Evolutionary conservation across 2,329 filamentous ascomycete species (phyloP).

Genomic region (Pseudocercospora vitis): DNA sequence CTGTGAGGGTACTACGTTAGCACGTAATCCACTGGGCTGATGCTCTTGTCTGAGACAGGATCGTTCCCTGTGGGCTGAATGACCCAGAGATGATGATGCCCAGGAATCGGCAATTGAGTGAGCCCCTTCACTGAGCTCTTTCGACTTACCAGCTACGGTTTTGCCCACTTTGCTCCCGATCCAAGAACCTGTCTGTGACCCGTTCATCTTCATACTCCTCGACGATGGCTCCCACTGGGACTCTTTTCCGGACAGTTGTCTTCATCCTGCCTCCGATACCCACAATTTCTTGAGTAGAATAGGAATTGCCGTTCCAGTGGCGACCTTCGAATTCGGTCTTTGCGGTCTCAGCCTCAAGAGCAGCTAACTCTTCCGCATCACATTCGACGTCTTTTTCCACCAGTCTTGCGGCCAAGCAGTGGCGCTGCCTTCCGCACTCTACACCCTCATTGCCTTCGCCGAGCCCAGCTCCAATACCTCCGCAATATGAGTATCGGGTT

Average conservation of each 20-base stretch:
- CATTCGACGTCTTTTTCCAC: slow-evolving; percentile 84
- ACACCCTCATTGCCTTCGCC: slow-evolving; percentile 87
- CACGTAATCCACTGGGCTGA: no score
- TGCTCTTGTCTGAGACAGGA: no score
- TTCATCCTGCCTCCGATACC: slow-evolving; percentile 87
- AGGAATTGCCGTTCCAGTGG: slow-evolving; percentile 64
- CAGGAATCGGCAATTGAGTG: no score
- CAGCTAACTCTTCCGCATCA: slow-evolving; percentile 71
- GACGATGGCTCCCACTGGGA: slow-evolving; percentile 79
- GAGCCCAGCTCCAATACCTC: slow-evolving; percentile 81
- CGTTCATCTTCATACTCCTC: slow-evolving; percentile 82
- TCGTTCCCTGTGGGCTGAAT: no score
- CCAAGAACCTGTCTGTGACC: slow-evolving; percentile 63
- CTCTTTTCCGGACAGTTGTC: slow-evolving; percentile 79
- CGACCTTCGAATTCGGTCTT: slow-evolving; percentile 32
- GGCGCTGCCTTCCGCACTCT: slow-evolving; percentile 75
- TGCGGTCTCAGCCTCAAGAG: slow-evolving; percentile 41
- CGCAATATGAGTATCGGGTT: slow-evolving; percentile 74
- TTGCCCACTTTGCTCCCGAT: slow-evolving; percentile 66
- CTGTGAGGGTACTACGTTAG: no score
- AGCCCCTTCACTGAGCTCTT: no score
- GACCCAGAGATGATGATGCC: no score
- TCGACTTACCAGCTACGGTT: slow-evolving; percentile 66
- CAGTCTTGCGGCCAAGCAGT: slow-evolving; percentile 73
- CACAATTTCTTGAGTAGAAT: slow-evolving; percentile 83